Base-by-base conservation (phyloP, 139 green algal species). In the Auxenochlorella pyrenoidosa region DNA sequence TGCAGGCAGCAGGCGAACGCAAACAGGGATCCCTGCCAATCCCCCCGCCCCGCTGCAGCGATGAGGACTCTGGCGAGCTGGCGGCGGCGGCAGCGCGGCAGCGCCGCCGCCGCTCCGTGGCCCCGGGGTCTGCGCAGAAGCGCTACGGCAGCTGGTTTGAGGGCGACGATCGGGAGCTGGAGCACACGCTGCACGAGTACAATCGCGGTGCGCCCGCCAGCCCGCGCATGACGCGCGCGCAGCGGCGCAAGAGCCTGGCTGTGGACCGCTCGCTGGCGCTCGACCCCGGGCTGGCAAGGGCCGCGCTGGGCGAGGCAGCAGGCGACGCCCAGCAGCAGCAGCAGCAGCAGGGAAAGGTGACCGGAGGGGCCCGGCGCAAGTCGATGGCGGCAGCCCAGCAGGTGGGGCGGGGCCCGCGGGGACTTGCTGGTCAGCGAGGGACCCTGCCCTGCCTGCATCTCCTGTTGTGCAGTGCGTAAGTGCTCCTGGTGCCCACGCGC, bases 121-220 rank as follows among this genome's bases (percentile, higher is more conserved):
- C 84, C 36, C 70, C 84, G 40, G 41, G 36, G 28, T 34, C 80
- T 12, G 80, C 58, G 0, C 76, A 86, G 28, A 34, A 87, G 51
- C 88, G 88, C 15, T 91, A 75, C 41, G 88, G 88, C 26, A 72
- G 84, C 30, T 91, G 79, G 84, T 91, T 89, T 83, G 60, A 87
- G 34, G 88, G 88, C 0, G 79, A 82, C 40, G 88, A 91, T 34
- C 34, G 70, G 21, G 83, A 91, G 32, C 77, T 91, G 66, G 88
- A 91, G 40, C 10, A 73, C 30, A 88, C 75, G 28, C 65, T 91
- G 84, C 36, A 85, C 40, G 80, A 85, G 63, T 85, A 85, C 80
- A 85, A 85, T 41, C 63, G 41, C 28, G 38, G 30, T 2, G 80
- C 60, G 4, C 79, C 79, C 4, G 80, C 80, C 80, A 85, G 80